Conservation (phyloP, 2,329 filamentous ascomycete genomes). For the Zasmidium citrigriseum region DNA sequence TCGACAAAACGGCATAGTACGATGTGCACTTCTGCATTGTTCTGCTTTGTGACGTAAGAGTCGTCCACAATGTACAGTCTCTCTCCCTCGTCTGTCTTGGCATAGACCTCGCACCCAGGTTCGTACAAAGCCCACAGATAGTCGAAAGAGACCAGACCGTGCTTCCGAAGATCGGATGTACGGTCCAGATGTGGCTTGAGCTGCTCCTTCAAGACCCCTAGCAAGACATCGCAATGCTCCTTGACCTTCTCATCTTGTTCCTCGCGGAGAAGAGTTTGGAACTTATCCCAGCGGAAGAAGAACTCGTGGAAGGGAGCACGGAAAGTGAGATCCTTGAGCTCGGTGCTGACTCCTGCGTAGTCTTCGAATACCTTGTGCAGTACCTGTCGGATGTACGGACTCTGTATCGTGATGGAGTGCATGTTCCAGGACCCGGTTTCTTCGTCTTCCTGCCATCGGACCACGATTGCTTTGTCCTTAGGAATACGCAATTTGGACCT, state of each 20-base stretch:
- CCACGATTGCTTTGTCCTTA: slow-evolving; percentile 4
- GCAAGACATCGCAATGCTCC: slow-evolving; percentile 29
- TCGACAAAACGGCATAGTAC: slow-evolving; percentile 2
- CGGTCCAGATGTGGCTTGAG: slow-evolving; percentile 3
- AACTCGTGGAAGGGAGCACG: slow-evolving; percentile 38
- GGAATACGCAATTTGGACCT: slow-evolving; percentile 4
- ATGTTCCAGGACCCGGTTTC: slow-evolving; percentile 11
- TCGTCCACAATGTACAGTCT: slow-evolving; percentile 7
- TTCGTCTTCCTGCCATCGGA: slow-evolving; percentile 5
- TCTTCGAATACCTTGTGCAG: slow-evolving; percentile 34
- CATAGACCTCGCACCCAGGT: slow-evolving; percentile 18
- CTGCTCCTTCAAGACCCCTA: slow-evolving; percentile 22
- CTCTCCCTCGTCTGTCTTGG: slow-evolving; percentile 4
- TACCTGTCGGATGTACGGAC: slow-evolving; percentile 34
- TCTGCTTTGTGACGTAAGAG: not conserved
- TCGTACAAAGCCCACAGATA: slow-evolving; percentile 7
- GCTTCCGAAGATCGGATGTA: slow-evolving; percentile 22
- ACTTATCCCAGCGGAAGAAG: slow-evolving; percentile 37
- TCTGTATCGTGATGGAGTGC: slow-evolving; percentile 39
- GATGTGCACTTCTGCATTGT: not conserved
- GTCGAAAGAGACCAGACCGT: slow-evolving; percentile 1
- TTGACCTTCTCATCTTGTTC: slow-evolving; percentile 22
- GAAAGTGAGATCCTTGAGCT: slow-evolving; percentile 36
- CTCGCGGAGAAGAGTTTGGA: slow-evolving; percentile 25
- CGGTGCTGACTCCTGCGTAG: slow-evolving; percentile 36